Base-by-base conservation (phyloP, 2,329 filamentous ascomycete species). In the Colletotrichum camelliae region DNA sequence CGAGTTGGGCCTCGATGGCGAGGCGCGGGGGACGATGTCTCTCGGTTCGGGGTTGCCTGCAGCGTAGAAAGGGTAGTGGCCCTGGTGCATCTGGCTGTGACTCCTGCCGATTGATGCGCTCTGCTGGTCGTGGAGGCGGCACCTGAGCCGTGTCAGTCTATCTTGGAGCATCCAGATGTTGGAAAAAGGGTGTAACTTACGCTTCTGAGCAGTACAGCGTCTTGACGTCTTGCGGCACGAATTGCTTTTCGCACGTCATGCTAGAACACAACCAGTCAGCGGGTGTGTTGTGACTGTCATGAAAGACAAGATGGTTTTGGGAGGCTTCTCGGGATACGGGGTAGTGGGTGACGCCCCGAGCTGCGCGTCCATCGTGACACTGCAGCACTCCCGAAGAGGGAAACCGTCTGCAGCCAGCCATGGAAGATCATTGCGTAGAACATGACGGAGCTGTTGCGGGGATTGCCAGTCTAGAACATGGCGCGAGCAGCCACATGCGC, bases 161-260 rank as follows among this genome's bases (percentile, higher is more conserved):
- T 9, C 37, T 27, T 67, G 55, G 10, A 8, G 10, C 35, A 7
- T 37, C 15, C 10, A 6, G 27, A 29, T 31, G 21, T n/a, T 9
- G 24, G 24, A 52, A 39, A 65, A 35, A 69, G 66, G 58, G 70
- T 70, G 74, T 69, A 74, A 87, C 91, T 84, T 87, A 92, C 90
- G 86, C 84, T 81, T 93, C 91, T 48, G 91, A 93, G 83, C 91
- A 93, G 85, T 93, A 93, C 58, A 93, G 83, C 76, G 88, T 87
- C 77, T 87, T 89, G 79, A 90, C 90, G 80, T 91, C 89, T 55
- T 88, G 86, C 66, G 91, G 88, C 29, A 91, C 83, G 81, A 93
- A 93, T 83, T 93, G 91, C 84, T 93, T 93, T 82, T 93, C 91
- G 82, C 91, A 93, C 12, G 88, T 90, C 91, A 93, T 93, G 83